Evolutionary conservation across 2,329 filamentous ascomycete genomes (phyloP), one percentile per base, ranked within the genome.

Genomic region (Scedosporium boydii): DNA sequence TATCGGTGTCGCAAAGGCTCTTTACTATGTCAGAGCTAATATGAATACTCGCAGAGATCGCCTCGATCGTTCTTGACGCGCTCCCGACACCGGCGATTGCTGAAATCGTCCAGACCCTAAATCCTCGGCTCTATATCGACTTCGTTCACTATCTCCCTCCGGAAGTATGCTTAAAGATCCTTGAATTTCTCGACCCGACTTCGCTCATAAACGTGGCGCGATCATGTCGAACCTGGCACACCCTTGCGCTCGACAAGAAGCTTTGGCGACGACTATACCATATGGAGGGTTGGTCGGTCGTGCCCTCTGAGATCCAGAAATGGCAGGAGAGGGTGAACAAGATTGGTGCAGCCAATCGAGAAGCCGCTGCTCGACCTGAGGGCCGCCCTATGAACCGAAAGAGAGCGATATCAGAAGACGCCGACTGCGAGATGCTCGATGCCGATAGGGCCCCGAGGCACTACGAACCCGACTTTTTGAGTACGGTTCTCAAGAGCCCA

Each of bases 121-220:
- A 87, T 65, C 90, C 92, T 3, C 83, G 93, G 60, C 86, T 98
- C 2, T 93, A 97, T 74, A 93, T 97, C 76, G 91, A 99, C 75
- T 96, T 96, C 62, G 86, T 96, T 51, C 80, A 85, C 66, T 87
- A 91, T 69, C 84, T 99, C 0, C 95, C 95, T 0, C 86, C 90
- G 27, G 95, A 99, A 73, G 89, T 99, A 69, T 96, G 91, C 64
- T 87, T 95, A 55, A 89, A 96, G 70, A 88, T 98, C 55, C 87
- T 99, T 53, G 87, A 89, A 16, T 95, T 92, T 70, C 86, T 99
- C 59, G 89, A 93, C 62, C 89, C 92, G 0, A 73, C 86, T 29
- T 95, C 92, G 0, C 80, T 99, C 46, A 81, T 98, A 63, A 86
- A 84, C 59, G 90, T 93, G 2, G 91, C 91, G 0, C 83, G 85